Conservation (phyloP, 2,329 filamentous ascomycete genomes). For the Trichoderma simmonsii region DNA sequence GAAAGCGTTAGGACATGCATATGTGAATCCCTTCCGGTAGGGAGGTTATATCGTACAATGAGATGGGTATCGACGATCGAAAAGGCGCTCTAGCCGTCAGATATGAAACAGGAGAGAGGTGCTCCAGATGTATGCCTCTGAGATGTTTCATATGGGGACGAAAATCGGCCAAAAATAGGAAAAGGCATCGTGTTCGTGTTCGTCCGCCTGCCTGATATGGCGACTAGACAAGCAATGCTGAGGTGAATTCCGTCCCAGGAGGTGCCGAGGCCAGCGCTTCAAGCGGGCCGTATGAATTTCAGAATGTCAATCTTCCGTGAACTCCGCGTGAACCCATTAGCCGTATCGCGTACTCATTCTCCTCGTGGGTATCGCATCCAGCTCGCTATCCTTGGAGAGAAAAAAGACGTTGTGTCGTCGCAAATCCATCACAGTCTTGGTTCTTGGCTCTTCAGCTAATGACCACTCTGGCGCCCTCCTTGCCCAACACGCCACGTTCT, state of each 20-base stretch:
- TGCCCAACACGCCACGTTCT: conserved; percentile 88
- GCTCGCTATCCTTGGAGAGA: not conserved
- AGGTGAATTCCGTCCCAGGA: not conserved
- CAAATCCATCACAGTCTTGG: not conserved
- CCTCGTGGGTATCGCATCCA: conserved; percentile 12
- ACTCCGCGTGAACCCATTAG: conserved; percentile 14
- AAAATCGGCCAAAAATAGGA: not conserved
- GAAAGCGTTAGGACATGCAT: conserved; percentile 1
- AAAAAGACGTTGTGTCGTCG: not conserved
- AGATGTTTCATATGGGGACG: not conserved
- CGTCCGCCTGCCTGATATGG: not conserved
- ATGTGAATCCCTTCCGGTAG: not conserved
- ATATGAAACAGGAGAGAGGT: not conserved
- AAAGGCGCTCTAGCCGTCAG: not conserved
- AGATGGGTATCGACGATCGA: conserved; percentile 15
- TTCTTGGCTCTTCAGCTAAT: conserved; percentile 52
- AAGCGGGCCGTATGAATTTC: not conserved
- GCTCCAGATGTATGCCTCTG: not conserved
- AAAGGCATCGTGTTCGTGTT: not conserved
- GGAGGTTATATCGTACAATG: conserved; percentile 16
- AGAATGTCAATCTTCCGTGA: conserved; percentile 9
- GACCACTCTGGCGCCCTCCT: conserved; percentile 85
- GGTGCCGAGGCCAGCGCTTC: not conserved
- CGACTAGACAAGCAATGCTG: not conserved
- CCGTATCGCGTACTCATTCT: conserved; percentile 10